These are phyloP conservation scores for Rubia tinctorum DNA, from an alignment of 305 asterid genomes.

Conservation along the genomic window DNA sequence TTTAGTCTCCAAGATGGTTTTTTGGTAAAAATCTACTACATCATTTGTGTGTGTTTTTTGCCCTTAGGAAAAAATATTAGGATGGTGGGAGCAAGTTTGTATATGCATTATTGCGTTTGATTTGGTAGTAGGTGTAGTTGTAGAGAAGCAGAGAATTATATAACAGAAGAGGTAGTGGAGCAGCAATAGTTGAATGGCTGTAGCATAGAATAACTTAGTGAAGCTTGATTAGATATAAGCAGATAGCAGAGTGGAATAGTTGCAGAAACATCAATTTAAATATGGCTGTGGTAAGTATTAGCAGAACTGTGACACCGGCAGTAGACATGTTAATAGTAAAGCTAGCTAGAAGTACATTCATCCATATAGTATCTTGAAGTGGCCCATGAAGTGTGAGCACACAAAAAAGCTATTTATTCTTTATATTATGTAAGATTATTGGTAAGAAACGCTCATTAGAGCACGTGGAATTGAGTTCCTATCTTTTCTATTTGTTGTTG, in stretches of 20 bases:
- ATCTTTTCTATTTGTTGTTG: neutral
- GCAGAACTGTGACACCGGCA: too few species aligned
- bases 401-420: neutral
- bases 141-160: neutral
- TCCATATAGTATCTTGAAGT: neutral
- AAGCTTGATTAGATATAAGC: neutral
- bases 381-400: neutral
- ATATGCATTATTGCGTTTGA: neutral
- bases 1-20: neutral
- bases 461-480: neutral
- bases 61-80: neutral
- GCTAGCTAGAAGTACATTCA: too few species aligned
- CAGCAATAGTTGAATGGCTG: neutral
- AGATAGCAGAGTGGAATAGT: too few species aligned
- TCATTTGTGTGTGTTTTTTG: too few species aligned
- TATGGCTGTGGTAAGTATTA: too few species aligned
- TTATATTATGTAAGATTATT: neutral
- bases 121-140: neutral
- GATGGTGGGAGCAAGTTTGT: neutral
- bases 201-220: neutral
- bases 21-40: neutral
- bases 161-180: neutral
- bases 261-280: too few species aligned
- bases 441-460: neutral
- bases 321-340: too few species aligned